Evolutionary conservation across 768 basidiomycete genomes (phyloP).

Genomic region (Phanerodontia chrysosporium): DNA sequence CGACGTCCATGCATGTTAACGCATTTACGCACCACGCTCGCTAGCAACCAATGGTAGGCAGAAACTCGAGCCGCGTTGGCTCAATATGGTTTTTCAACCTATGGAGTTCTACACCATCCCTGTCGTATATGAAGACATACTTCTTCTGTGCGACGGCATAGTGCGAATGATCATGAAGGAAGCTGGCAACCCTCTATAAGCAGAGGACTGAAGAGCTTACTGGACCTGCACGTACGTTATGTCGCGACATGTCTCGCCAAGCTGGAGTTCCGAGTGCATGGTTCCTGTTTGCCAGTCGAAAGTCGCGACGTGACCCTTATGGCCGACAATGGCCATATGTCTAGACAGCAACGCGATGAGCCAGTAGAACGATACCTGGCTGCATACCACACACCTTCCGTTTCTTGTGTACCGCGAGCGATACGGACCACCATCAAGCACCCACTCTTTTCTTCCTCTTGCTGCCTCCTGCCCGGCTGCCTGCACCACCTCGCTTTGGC

Average conservation of each 20-base stretch:
- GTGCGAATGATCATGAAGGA: conserved; percentile 88
- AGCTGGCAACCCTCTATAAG: conserved; percentile 40
- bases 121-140: conserved; percentile 95
- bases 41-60: conserved; percentile 97
- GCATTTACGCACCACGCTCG: conserved; percentile 57
- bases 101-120: conserved; percentile 90
- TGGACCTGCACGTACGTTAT: conserved; percentile 59
- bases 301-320: conserved; percentile 81
- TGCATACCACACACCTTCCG: conserved; percentile 68
- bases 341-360: conserved; percentile 31
- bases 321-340: conserved; percentile 83
- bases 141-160: conserved; percentile 96
- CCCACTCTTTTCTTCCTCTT: conserved; percentile 71
- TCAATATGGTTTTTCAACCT: conserved; percentile 81
- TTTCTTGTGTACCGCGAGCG: conserved; percentile 83
- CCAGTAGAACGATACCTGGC: not conserved
- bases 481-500: conserved; percentile 71
- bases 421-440: conserved; percentile 84
- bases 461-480: conserved; percentile 72
- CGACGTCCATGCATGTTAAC: not conserved
- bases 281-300: conserved; percentile 92
- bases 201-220: not conserved
- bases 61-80: conserved; percentile 83
- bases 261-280: conserved; percentile 81
- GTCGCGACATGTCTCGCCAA: conserved; percentile 88